Evolutionary conservation across 352 stramenopile species (phyloP), one percentile per base, ranked within the genome.

Genomic region (Phytophthora multivora): DNA sequence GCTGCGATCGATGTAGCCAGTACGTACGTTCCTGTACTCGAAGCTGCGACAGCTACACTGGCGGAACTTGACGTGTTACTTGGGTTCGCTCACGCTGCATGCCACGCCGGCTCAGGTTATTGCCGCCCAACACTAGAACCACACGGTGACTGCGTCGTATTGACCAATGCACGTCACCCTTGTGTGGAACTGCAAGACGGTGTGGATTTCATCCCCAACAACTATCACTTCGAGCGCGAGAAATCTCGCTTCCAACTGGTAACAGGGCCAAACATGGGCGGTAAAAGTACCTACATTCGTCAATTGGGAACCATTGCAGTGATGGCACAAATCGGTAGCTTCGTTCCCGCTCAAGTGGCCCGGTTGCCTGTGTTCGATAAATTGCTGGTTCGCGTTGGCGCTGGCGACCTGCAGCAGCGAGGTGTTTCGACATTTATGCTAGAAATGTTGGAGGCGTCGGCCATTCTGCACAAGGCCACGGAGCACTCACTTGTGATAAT

Each of bases 391-490:
- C 90, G 98, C 13, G 95, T 99, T 5, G 98, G 98, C 23, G 98
- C 98, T 2, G 97, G 97, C 3, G 98, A 99, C 70, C 77, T 94
- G 11, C 96, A 99, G 75, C 93, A 99, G 63, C 83, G 93, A 13
- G 98, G 98, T 33, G 97, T 99, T 41, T 99, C 95, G 9, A 99
- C 98, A 13, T 99, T 99, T 72, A 99, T 99, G 97, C 95, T 98
- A 47, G 98, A 99, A 79, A 99, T 99, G 98, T 76, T 99, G 9
- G 98, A 99, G 70, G 94, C 97, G 8, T 94, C 91, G 0, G 89
- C 91, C 13, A 99, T 99, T 66, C 71, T 99, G 38, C 86, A 96
- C 71, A 97, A 95, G 59, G 96, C 96, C 0, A 98, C 96, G 1
- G 80, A 86, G 51, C 75, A 78, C 8, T 98, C 92, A 47, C 80